Conservation (phyloP, 148 eudicot species). For the Dysphania ambrosioides region DNA sequence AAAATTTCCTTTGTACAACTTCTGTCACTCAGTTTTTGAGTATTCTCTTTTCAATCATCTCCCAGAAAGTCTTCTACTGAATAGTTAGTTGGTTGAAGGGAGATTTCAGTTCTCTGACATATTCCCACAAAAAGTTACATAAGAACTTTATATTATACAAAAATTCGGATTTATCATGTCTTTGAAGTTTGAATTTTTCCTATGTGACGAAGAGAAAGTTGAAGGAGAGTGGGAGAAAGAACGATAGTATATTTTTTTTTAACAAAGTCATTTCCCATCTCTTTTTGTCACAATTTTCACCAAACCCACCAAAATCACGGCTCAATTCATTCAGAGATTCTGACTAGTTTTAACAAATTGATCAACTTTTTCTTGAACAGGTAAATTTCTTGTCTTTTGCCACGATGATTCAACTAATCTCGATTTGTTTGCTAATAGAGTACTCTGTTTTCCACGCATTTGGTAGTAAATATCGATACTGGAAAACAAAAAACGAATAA, state of each 20-base stretch:
- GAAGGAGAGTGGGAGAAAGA: slow-evolving; percentile 76
- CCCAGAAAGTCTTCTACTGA: background rate
- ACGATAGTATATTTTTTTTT: slow-evolving; percentile 29
- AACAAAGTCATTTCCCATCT: too few relatives aligned
- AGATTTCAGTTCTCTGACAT: too few relatives aligned
- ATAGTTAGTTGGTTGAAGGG: slow-evolving; percentile 15
- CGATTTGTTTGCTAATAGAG: background rate
- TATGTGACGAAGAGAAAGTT: slow-evolving; percentile 43
- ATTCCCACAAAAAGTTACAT: background rate
- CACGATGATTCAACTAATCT: background rate
- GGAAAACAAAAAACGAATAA: background rate
- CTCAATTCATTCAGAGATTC: background rate
- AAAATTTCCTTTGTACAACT: background rate
- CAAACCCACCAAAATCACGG: background rate
- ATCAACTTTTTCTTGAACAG: slow-evolving; percentile 3
- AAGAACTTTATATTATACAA: background rate
- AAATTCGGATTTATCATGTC: slow-evolving; percentile 35
- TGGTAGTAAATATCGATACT: too few relatives aligned
- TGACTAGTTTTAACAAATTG: background rate
- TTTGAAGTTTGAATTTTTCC: slow-evolving; percentile 33
- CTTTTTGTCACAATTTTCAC: background rate
- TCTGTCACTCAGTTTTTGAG: background rate
- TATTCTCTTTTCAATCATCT: slow-evolving; percentile 26
- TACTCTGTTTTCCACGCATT: too few relatives aligned
- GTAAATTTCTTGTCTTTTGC: slow-evolving; percentile 4